phyloP scores from a whole-genome alignment of 192 early-diverging fungal genomes.

The Chytriomyces confervae region DNA sequence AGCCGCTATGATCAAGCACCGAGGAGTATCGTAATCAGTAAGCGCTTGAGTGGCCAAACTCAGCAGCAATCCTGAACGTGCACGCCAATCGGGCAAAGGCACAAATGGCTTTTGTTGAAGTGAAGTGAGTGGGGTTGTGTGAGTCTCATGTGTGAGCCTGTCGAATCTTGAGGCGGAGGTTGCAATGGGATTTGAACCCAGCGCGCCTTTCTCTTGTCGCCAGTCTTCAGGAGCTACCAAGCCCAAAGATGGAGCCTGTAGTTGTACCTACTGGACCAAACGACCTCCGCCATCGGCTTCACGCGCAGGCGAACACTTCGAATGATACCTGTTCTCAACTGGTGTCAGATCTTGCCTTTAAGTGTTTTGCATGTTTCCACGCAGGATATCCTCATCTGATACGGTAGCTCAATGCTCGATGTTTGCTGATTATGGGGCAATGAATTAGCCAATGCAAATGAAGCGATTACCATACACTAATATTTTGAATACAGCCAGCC shows the following conservation, averaged over 20 bases:
- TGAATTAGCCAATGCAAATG: too few relatives aligned
- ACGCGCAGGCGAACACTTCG: neutral
- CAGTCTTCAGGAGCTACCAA: neutral
- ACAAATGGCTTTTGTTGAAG: slow-evolving; percentile 2
- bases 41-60: too few relatives aligned
- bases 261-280: neutral
- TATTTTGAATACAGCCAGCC: too few relatives aligned
- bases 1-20: too few relatives aligned
- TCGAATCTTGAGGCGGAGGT: neutral
- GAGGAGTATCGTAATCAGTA: too few relatives aligned
- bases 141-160: neutral
- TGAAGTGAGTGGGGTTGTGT: slow-evolving; percentile 2
- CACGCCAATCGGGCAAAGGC: neutral
- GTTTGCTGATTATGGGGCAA: too few relatives aligned
- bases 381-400: too few relatives aligned
- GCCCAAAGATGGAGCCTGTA: neutral
- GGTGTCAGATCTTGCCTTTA: too few relatives aligned
- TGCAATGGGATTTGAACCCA: neutral
- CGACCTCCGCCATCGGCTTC: slow-evolving; percentile 28
- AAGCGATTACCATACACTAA: too few relatives aligned
- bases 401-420: too few relatives aligned
- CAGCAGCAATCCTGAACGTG: too few relatives aligned
- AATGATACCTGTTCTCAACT: neutral
- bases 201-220: neutral
- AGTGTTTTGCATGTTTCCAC: too few relatives aligned